Percentiles rank a stretch among this genome's conserved stretches.
Conservation (phyloP, 768 basidiomycete genomes). For the Tulasnella sp. region DNA sequence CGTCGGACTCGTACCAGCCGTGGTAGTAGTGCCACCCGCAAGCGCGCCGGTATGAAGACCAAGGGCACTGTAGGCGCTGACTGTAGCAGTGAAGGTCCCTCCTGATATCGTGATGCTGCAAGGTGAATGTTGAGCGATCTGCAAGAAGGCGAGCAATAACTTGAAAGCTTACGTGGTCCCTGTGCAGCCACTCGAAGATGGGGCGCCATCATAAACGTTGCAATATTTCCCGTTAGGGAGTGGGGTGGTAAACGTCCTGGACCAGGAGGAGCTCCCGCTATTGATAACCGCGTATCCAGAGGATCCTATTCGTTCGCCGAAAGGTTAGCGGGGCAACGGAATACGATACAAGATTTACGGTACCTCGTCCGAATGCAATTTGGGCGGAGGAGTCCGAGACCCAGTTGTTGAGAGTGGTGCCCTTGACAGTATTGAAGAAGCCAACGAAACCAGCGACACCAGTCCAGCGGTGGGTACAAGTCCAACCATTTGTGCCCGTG, state of each 20-base stretch:
- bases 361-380: conserved; percentile 28
- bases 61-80: conserved; percentile 48
- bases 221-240: conserved; percentile 25
- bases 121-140: background rate
- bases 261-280: conserved; percentile 7
- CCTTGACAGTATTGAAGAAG: conserved; percentile 25
- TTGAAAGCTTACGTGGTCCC: conserved; percentile 16
- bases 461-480: conserved; percentile 29
- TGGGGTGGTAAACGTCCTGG: conserved; percentile 22
- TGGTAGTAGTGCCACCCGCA: conserved; percentile 7
- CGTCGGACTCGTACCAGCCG: conserved; percentile 26
- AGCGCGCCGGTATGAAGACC: conserved; percentile 29
- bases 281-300: conserved; percentile 25
- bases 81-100: conserved; percentile 48
- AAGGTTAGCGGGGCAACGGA: background rate
- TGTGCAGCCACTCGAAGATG: background rate
- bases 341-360: background rate
- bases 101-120: conserved; percentile 47
- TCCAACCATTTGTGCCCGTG: conserved; percentile 26
- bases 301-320: conserved; percentile 19
- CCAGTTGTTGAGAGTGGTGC: conserved; percentile 23
- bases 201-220: conserved; percentile 21
- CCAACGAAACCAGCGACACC: conserved; percentile 25
- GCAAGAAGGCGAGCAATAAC: too few species aligned
- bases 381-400: conserved; percentile 8